These are phyloP conservation scores for Pseudogymnoascus sp. DNA, from an alignment of 2,329 filamentous ascomycete genomes.

Conservation along the genomic window DNA sequence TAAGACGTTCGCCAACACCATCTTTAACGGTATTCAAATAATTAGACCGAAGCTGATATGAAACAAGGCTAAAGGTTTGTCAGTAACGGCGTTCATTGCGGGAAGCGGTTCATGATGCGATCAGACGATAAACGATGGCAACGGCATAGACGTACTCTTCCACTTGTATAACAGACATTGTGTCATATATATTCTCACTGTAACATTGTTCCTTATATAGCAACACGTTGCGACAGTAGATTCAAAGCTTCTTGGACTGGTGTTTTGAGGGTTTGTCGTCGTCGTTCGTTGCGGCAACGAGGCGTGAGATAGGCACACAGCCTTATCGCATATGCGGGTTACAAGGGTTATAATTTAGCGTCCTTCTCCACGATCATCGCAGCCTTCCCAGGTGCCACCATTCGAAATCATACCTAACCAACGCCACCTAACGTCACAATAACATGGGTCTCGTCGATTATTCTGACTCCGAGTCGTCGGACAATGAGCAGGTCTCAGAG, in stretches of 20 bases:
- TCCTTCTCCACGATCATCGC: not conserved
- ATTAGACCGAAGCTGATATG: conserved; percentile 72
- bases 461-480: conserved; percentile 52
- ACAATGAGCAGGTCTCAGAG: conserved; percentile 34
- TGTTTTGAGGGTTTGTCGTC: not conserved
- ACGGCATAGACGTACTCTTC: conserved; percentile 26
- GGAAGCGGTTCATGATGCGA: not conserved
- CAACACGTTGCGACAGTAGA: not conserved
- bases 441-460: conserved; percentile 61
- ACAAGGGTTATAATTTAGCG: not conserved
- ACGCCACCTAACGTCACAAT: not conserved
- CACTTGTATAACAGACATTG: conserved; percentile 31
- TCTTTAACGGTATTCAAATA: conserved; percentile 76
- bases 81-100: not conserved
- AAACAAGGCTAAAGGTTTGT: conserved; percentile 52
- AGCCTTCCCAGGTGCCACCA: not conserved
- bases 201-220: conserved; percentile 5
- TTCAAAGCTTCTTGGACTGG: not conserved
- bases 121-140: not conserved
- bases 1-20: conserved; percentile 74
- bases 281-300: not conserved
- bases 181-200: not conserved
- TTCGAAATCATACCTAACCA: not conserved
- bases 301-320: conserved; percentile 5
- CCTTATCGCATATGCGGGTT: conserved; percentile 6